Base-by-base conservation (phyloP, 805 yeast species). In the Trichomonascus vanleenenianus region DNA sequence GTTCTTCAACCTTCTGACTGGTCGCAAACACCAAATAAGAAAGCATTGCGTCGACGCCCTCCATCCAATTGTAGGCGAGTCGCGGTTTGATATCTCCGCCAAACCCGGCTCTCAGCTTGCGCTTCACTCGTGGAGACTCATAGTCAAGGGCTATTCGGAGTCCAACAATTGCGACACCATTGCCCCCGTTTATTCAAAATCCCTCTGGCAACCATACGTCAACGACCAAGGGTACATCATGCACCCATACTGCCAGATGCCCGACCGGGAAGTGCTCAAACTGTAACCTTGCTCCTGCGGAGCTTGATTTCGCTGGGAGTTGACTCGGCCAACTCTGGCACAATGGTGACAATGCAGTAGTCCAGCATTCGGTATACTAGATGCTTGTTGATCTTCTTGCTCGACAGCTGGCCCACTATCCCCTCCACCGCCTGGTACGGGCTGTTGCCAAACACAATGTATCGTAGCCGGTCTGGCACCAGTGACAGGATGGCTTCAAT, bases 311-410 rank as follows among this genome's bases (percentile, higher is more conserved):
- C 22, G 9, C 14, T 16, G 4, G 38, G 38, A 4, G 38, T 34
- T 4, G 14, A 10, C 38, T 34, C 18, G 12, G 41, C 30, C 30
- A 61, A 45, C 44, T 61, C 66, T 0, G 65, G 64, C 5, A 60
- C 45, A 2, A 59, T 42, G 15, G 46, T 40, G 11, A 50, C 41
- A 15, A 62, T 42, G n/a, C 61, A 20, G 30, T 53, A 49, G 43
- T 62, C 66, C 30, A 58, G 41, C 32, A 62, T 39, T 15, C 45
- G 49, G 33, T 52, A 56, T 20, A 62, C 39, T 38, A 62, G 44
- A 49, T 59, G 57, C 52, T 59, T 59, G 54, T 62, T 62, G 25
- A 62, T 54, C 15, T 45, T 43, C 48, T 55, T 56, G 43, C 57
- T 52, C 30, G 48, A 55, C 37, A 62, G 53, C 9, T 53, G 45